phyloP scores from a whole-genome alignment of 2,329 filamentous ascomycete species.

The Curvularia verruculosa region DNA sequence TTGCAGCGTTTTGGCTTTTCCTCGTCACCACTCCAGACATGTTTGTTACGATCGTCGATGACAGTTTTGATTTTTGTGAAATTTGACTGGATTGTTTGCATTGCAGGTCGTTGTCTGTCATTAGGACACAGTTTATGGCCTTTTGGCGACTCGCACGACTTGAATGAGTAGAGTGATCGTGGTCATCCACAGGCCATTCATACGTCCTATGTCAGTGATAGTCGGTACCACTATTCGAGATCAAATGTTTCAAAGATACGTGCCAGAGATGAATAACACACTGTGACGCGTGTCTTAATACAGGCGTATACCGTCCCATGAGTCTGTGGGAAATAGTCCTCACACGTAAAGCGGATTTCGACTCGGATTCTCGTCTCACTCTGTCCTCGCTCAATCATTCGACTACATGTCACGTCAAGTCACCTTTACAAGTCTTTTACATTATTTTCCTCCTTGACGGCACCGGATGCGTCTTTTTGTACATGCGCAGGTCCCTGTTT shows the following conservation, averaged over 20 bases:
- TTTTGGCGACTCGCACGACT: background rate
- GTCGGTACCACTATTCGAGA: background rate
- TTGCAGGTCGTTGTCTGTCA: background rate
- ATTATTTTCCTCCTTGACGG: constrained; percentile 6
- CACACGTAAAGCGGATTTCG: background rate
- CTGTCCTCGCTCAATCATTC: background rate
- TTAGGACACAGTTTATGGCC: background rate
- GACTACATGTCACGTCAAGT: background rate
- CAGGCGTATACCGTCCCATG: background rate
- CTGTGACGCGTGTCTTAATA: background rate
- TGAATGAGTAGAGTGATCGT: background rate
- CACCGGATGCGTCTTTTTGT: background rate
- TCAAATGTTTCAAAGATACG: background rate
- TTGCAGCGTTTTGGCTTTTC: background rate
- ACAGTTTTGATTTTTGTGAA: background rate
- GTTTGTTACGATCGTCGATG: background rate
- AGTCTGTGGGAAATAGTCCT: background rate
- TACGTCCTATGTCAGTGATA: background rate
- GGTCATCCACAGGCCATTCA: background rate
- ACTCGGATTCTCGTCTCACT: background rate
- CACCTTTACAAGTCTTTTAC: background rate
- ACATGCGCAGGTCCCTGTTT: constrained; percentile 18
- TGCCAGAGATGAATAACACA: background rate
- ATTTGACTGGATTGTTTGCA: background rate
- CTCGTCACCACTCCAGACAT: background rate